Evolutionary conservation across 2,329 filamentous ascomycete species (phyloP), one percentile per base, ranked within the genome.

Genomic region (Pestalotiopsis fici): DNA sequence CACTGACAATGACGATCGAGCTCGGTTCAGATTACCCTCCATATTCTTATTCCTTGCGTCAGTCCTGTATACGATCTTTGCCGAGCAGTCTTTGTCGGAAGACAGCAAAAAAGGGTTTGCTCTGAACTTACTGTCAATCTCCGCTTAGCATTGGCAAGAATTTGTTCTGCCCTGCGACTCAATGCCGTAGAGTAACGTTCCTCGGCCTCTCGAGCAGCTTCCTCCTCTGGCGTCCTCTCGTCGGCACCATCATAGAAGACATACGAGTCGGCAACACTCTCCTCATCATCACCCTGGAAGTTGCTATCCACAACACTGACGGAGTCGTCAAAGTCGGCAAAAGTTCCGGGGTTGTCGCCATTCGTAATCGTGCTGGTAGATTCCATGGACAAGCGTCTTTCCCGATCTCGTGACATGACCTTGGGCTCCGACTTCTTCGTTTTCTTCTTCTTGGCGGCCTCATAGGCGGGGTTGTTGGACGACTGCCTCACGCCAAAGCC

Each of bases 141-240:
- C 78, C 90, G 91, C 82, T 98, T 98, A 37, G 95, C 95, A 80
- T 97, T 97, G 66, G 94, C 93, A 66, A 98, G 85, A 76, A 98
- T 98, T 75, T 95, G 86, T 77, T 98, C 95, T 1, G 95, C 95
- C 73, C 94, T 89, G 72, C 91, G 90, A 78, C 93, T 95, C 70
- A 97, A 81, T 27, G 93, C 90, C 61, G 92, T 93, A 3, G 93
- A 93, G 73, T 91, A 88, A 57, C 86, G 85, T 66, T 92, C 87
- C 66, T 90, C 88, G 3, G 86, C 71, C 70, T 69, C 75, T 71
- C 68, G 69, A 69, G 78, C 66, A 43, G 59, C 69, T 66, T 73
- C 71, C 65, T 69, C 71, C 61, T 68, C 75, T 74, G 61, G 76
- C 67, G 60, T 75, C 68, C 68, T 69, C 59, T 67, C 71, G 37